Percentiles rank a stretch among this genome's conserved stretches.
Conservation (phyloP, 768 basidiomycete genomes). For the Termitomyces sp. region DNA sequence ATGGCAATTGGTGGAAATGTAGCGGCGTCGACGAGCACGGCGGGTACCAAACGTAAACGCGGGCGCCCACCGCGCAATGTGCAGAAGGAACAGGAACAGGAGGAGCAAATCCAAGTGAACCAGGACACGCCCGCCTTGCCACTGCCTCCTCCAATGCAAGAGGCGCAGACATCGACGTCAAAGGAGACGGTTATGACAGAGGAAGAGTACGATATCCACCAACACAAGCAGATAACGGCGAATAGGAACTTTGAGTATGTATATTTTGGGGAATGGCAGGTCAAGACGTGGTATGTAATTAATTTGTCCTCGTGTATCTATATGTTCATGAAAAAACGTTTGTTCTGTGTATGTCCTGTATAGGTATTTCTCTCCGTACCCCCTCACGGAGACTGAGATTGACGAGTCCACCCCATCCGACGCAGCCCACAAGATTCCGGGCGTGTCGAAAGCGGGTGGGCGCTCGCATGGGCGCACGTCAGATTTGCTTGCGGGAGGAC, state of each 20-base stretch:
- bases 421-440: constrained; percentile 39
- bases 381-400: constrained; percentile 63
- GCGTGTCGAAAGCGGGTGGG: constrained; percentile 44
- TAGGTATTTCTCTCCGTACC: constrained; percentile 96
- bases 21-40: not conserved
- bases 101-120: not conserved
- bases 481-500: constrained; percentile 64
- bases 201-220: constrained; percentile 67
- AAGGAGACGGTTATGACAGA: constrained; percentile 49
- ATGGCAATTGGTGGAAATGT: not conserved
- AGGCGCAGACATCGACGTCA: constrained; percentile 4
- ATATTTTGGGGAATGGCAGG: constrained; percentile 80
- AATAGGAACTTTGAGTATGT: constrained; percentile 86
- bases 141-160: constrained; percentile 8
- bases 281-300: constrained; percentile 76
- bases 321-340: not conserved
- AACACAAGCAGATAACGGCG: constrained; percentile 62
- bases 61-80: constrained; percentile 2
- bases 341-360: not conserved
- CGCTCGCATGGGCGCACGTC: constrained; percentile 73
- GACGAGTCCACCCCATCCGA: constrained; percentile 37
- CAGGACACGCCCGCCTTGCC: constrained; percentile 5
- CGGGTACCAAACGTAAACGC: constrained; percentile 12
- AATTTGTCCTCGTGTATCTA: not conserved
- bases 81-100: not conserved